A percentile compares a stretch with the other conserved stretches of the same genome.
phyloP scores from a whole-genome alignment of 768 basidiomycete species.

The Tricholoma sp. region DNA sequence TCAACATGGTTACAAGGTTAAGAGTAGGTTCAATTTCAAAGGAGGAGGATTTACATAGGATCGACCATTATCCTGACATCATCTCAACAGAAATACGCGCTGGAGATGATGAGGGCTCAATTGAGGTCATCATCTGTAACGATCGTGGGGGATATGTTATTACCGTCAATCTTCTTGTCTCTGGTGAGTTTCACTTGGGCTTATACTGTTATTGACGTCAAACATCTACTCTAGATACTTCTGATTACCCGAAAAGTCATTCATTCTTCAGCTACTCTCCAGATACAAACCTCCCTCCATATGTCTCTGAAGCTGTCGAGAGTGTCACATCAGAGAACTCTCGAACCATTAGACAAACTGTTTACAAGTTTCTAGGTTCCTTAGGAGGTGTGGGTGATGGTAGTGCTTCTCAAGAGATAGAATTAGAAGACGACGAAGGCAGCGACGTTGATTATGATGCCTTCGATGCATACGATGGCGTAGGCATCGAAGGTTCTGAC shows the following conservation, averaged over 20 bases:
- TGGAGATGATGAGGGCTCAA: conserved; percentile 62
- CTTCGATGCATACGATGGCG: conserved; percentile 25
- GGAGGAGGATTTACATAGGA: neutral
- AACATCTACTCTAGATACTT: conserved; percentile 40
- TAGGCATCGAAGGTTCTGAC: conserved; percentile 4
- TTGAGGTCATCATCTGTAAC: conserved; percentile 45
- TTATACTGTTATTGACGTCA: neutral
- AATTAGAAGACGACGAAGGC: conserved; percentile 32
- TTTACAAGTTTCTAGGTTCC: conserved; percentile 37
- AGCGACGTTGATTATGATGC: conserved; percentile 36
- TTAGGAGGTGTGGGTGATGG: conserved; percentile 16
- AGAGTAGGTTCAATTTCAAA: conserved; percentile 28
- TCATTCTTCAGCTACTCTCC: conserved; percentile 51
- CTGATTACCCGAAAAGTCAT: conserved; percentile 61
- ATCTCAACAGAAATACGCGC: conserved; percentile 36
- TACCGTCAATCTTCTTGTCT: conserved; percentile 40
- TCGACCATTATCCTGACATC: neutral
- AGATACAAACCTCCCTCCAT: conserved; percentile 35
- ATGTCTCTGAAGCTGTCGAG: conserved; percentile 39
- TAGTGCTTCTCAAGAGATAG: conserved; percentile 15
- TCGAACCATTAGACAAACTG: conserved; percentile 38
- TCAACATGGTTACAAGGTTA: conserved; percentile 33
- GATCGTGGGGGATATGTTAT: conserved; percentile 28
- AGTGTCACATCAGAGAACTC: conserved; percentile 37
- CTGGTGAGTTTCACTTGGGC: conserved; percentile 31